Base-by-base conservation (phyloP, 1,284 basidiomycete genomes). In the Inonotus obliquus region DNA sequence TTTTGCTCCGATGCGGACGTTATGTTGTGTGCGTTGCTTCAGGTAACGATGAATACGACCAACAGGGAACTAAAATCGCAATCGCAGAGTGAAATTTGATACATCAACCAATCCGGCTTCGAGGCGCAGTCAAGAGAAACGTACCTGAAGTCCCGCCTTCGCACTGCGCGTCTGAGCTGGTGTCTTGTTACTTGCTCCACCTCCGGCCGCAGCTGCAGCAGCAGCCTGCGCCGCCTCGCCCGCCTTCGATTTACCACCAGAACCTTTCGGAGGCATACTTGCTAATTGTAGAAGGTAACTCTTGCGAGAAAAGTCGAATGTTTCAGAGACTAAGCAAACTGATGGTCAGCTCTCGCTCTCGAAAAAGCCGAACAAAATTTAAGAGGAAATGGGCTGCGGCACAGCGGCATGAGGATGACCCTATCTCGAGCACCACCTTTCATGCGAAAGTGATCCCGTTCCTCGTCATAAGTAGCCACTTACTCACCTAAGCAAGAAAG, bases 31-130 rank as follows among this genome's bases (percentile, higher is more conserved):
- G 69, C 92, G 85, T 72, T 88, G 87, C 76, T 97, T 96, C 68
- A 98, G 77, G 78, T 96, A 96, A 76, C 96, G 89, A 74, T 95
- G 94, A 63, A 96, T 92, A 90, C 93, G 92, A 51, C 93, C 93
- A 47, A 63, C 61, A 21, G 61, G 61, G 39, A 63, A 63, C 61
- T 63, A 57, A 1, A 41, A 7, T 32, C 9, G 9, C 21, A 1
- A 55, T 23, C 10, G 21, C 5, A 44, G 2, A 10, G 13, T 17
- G 13, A 39, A 19, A n/a, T 55, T 7, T 7, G 19, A 44, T 17
- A 55, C 14, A 55, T 19, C 19, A 57, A 35, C 21, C 5, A n/a
- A 9, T 21, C 11, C 29, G 13, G 17, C 5, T 47, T 48, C 9
- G 1, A 7, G 1, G 14, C 6, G 6, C 14, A 29, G 21, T 32